These are phyloP conservation scores for Chlamydomonas eustigma DNA, from an alignment of 139 green algal genomes.

Conservation along the genomic window DNA sequence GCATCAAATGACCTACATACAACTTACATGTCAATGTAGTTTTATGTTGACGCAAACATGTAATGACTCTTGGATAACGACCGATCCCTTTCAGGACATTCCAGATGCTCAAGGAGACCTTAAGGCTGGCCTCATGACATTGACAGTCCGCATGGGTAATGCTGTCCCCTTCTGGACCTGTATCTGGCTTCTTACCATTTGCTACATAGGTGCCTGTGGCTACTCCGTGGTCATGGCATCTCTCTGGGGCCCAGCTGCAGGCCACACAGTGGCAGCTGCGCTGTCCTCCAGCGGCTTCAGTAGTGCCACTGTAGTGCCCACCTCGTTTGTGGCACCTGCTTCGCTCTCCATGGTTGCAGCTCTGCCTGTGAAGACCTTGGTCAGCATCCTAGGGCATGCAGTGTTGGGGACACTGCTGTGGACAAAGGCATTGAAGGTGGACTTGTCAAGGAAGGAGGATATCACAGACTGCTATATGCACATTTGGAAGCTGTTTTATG, in stretches of 20 bases:
- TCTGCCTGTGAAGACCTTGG: constrained; percentile 8
- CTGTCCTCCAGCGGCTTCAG: neutral
- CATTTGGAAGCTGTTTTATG: constrained; percentile 92
- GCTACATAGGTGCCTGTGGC: constrained; percentile 62
- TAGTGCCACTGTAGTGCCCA: neutral
- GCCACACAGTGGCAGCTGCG: neutral
- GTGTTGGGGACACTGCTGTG: constrained; percentile 36
- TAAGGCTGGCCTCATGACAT: constrained; percentile 61
- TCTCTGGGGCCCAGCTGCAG: neutral
- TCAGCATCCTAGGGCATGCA: constrained; percentile 17
- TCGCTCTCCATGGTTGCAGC: constrained; percentile 2
- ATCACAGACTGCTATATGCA: constrained; percentile 69
- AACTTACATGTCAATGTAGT: too few species aligned
- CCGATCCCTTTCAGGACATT: neutral
- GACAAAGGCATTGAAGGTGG: constrained; percentile 23
- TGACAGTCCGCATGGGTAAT: constrained; percentile 78
- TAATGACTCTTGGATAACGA: too few species aligned
- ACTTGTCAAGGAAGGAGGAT: constrained; percentile 40
- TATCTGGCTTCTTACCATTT: constrained; percentile 64
- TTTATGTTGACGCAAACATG: too few species aligned
- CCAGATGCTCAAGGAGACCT: constrained; percentile 66
- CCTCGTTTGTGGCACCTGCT: neutral
- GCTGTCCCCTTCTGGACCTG: constrained; percentile 80
- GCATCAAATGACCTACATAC: too few species aligned
- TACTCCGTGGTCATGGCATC: constrained; percentile 15